Base-by-base conservation (phyloP, 352 stramenopile species). In the Globisporangium camurandrum region DNA sequence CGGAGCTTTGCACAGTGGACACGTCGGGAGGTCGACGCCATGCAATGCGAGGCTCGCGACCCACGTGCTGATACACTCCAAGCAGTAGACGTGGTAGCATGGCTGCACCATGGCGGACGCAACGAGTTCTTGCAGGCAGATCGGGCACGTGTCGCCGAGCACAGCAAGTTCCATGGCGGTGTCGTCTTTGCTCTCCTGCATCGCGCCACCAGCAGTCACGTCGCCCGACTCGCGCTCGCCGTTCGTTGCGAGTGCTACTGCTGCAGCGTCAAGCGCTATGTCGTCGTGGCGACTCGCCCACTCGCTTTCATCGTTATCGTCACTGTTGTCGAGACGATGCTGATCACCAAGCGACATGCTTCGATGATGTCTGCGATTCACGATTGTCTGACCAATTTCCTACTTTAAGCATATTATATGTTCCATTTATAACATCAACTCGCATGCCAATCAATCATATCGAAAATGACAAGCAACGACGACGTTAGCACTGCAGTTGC, bases 11-110 rank as follows among this genome's bases (percentile, higher is more conserved):
- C 79, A 90, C 27, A 90, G 55, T 9, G 79, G 79, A 63, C 79
- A 90, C 4, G 69, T 84, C 28, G 75, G 52, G 14, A 39, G 57
- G 0, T 65, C 60, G 24, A 84, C 60, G 34, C 78, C 78, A 26
- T 85, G 73, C 10, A 87, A 54, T 26, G 66, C 71, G 43, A 83
- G 50, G 51, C 69, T 84, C 23, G 68, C 57, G 44, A 67, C 67
- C 79, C 79, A 90, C 11, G 63, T 75, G 38, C 64, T 72, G 14
- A 90, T 43, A 52, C 79, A 90, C 51, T 71, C 69, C 55, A 70
- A 69, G 55, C 79, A 90, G 61, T 84, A 90, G 8, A 86, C 76
- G 55, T 90, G 79, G 40, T 76, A 80, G 56, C 79, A 90, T 16
- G 39, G 33, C 6, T 59, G 65, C 7, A 87, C 49, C 70, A 90